Evolutionary conservation across 2,329 filamentous ascomycete species (phyloP), one percentile per base, ranked within the genome.

Genomic region (Clarireedia hainanense): DNA sequence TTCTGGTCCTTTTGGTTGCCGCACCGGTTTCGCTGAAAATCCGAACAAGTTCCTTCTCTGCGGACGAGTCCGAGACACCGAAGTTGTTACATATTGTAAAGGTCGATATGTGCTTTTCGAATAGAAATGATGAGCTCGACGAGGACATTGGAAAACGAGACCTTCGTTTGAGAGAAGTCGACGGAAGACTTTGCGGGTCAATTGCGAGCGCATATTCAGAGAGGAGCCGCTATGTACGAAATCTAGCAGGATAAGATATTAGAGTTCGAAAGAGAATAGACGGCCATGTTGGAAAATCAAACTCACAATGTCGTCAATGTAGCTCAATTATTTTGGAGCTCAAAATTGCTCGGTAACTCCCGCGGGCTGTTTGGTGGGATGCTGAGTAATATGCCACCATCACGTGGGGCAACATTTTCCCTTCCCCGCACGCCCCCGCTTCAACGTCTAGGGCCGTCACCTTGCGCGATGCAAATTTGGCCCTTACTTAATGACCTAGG

Each of bases 161-260:
- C 68, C 69, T 65, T 78, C 73, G 67, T 77, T 76, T 67, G 76
- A 75, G 57, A 81, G 71, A 61, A 84, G 72, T 64, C 76, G 75
- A 63, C 79, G 77, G 69, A 81, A 81, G 63, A 83, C 78, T 69
- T 75, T 72, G 68, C 80, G 80, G 58, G 80, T 81, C 65, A 84
- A 73, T 62, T 81, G 79, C 60, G 81, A 81, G 55, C 77, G 76
- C 81, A 84, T 84, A 57, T 68, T 46, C 39, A 30, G 50, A 23
- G 12, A 20, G 48, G 55, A 42, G 53, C 24, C 34, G 14, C 15
- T 63, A 61, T 64, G 49, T 60, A 61, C 39, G 56, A 30, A 23
- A 50, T 48, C 34, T 52, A 20, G 20, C 7, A 20, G 37, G 23
- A 20, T n/a, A 3, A 20, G 17, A 52, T 23, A 47, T 27, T 26